Evolutionary conservation across 1,139 yeast genomes (phyloP).

Genomic region (Sporopachydermia cereana): DNA sequence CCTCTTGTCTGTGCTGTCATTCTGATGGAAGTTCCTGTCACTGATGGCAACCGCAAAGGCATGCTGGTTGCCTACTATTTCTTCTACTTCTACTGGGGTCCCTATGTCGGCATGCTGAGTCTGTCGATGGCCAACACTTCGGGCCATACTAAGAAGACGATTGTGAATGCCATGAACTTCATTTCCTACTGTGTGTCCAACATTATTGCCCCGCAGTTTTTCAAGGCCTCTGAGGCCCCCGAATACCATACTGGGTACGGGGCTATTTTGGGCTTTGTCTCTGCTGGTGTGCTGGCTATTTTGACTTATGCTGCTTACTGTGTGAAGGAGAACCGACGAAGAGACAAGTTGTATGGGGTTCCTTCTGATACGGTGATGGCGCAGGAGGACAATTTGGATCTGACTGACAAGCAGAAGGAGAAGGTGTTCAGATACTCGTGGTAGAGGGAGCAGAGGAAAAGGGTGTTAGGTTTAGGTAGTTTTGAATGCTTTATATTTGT

Average conservation of each 20-base stretch:
- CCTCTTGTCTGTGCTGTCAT: background rate
- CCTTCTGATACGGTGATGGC: constrained; percentile 2
- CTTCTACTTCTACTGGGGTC: constrained; percentile 9
- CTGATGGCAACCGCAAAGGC: background rate
- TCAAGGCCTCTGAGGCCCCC: constrained; percentile 31
- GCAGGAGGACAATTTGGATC: constrained; percentile 9
- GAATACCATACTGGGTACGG: constrained; percentile 18
- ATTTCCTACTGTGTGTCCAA: constrained; percentile 38
- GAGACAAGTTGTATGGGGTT: constrained; percentile 11
- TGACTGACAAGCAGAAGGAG: constrained; percentile 10
- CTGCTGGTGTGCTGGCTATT: constrained; percentile 8
- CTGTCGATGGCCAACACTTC: constrained; percentile 31
- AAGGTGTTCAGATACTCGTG: constrained; percentile 9
- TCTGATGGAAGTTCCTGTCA: background rate
- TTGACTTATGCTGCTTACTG: constrained; percentile 7
- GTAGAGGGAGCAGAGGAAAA: too few species aligned
- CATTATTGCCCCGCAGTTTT: constrained; percentile 38
- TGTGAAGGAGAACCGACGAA: constrained; percentile 10
- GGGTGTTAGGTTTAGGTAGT: too few species aligned
- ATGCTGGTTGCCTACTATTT: constrained; percentile 6
- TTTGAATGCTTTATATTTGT: too few species aligned
- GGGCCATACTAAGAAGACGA: constrained; percentile 37
- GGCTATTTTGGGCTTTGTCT: constrained; percentile 8
- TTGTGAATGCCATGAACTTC: constrained; percentile 30
- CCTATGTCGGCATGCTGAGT: constrained; percentile 22